phyloP scores from a whole-genome alignment of 495 filamentous ascomycete species.

The Hypoxylon crocopeplum region DNA sequence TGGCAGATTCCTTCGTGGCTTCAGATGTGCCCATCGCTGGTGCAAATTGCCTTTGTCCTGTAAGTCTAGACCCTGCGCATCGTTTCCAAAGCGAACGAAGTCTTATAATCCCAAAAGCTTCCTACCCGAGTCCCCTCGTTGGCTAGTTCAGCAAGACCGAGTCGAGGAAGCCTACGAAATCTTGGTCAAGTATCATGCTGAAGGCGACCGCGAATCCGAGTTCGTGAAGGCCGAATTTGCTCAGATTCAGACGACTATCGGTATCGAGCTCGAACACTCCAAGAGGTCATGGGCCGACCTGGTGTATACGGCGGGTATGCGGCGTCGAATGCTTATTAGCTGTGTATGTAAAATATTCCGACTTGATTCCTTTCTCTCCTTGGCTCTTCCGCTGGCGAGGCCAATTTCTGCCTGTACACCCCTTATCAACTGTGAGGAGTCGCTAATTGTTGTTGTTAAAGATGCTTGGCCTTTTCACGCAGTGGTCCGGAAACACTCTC shows the following conservation, averaged over 20 bases:
- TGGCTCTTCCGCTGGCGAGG: too few species aligned
- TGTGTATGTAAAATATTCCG: slow-evolving; percentile 26
- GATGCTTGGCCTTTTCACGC: slow-evolving; percentile 62
- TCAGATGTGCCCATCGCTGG: slow-evolving; percentile 60
- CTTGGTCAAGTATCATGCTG: slow-evolving; percentile 64
- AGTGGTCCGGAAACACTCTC: slow-evolving; percentile 58
- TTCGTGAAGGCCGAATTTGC: slow-evolving; percentile 60
- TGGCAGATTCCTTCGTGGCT: slow-evolving; percentile 71
- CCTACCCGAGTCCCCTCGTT: slow-evolving; percentile 62
- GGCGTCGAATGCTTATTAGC: slow-evolving; percentile 57
- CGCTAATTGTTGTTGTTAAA: neutral
- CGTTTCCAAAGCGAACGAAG: slow-evolving; percentile 53
- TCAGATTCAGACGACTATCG: slow-evolving; percentile 61
- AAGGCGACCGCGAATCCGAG: slow-evolving; percentile 56
- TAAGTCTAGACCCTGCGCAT: slow-evolving; percentile 46
- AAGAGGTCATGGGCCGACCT: slow-evolving; percentile 58
- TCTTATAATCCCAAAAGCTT: slow-evolving; percentile 52
- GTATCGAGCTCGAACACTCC: slow-evolving; percentile 54
- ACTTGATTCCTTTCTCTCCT: neutral
- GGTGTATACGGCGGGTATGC: slow-evolving; percentile 53
- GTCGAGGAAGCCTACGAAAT: slow-evolving; percentile 59
- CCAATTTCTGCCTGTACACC: too few species aligned
- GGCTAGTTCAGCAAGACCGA: slow-evolving; percentile 58
- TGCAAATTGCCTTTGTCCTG: slow-evolving; percentile 63
- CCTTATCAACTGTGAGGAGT: too few species aligned